These are phyloP conservation scores for Pseudogymnoascus verrucosus DNA, from an alignment of 2,329 filamentous ascomycete genomes.

Conservation along the genomic window DNA sequence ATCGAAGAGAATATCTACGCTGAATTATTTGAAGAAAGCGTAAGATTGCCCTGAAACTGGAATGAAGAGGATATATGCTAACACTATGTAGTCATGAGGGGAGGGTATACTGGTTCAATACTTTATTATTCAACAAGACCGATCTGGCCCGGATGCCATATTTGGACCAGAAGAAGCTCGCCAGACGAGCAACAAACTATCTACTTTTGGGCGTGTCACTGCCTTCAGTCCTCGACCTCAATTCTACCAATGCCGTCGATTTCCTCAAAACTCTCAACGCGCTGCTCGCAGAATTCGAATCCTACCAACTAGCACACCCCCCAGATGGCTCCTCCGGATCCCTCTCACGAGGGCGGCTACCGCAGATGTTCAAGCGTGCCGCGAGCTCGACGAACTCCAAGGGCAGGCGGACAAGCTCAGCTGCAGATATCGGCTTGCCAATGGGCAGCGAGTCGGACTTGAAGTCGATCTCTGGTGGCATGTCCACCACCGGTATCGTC, in stretches of 20 bases:
- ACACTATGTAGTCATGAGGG: conserved; percentile 68
- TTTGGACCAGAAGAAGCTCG: conserved; percentile 75
- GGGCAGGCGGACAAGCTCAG: conserved; percentile 49
- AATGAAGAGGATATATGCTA: conserved; percentile 6
- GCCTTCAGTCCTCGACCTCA: conserved; percentile 81
- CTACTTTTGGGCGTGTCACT: conserved; percentile 87
- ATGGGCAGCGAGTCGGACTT: conserved; percentile 39
- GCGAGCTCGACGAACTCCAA: conserved; percentile 41
- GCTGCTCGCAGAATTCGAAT: conserved; percentile 84
- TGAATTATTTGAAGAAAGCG: conserved; percentile 91
- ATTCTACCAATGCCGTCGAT: conserved; percentile 69
- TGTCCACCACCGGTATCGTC: conserved; percentile 30
- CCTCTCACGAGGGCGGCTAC: conserved; percentile 69
- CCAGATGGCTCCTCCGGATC: conserved; percentile 64
- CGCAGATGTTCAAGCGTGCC: conserved; percentile 72
- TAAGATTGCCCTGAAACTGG: conserved; percentile 39
- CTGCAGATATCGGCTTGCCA: conserved; percentile 49
- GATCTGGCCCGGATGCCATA: conserved; percentile 78
- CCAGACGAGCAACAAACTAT: conserved; percentile 86
- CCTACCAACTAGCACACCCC: conserved; percentile 80
- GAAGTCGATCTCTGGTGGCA: conserved; percentile 35
- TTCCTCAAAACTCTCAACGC: conserved; percentile 82
- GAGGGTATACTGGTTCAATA: conserved; percentile 97
- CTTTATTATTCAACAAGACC: conserved; percentile 76
- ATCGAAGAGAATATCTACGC: conserved; percentile 84